phyloP scores from a whole-genome alignment of 2,329 filamentous ascomycete species.

The Epichloe amarillans region DNA sequence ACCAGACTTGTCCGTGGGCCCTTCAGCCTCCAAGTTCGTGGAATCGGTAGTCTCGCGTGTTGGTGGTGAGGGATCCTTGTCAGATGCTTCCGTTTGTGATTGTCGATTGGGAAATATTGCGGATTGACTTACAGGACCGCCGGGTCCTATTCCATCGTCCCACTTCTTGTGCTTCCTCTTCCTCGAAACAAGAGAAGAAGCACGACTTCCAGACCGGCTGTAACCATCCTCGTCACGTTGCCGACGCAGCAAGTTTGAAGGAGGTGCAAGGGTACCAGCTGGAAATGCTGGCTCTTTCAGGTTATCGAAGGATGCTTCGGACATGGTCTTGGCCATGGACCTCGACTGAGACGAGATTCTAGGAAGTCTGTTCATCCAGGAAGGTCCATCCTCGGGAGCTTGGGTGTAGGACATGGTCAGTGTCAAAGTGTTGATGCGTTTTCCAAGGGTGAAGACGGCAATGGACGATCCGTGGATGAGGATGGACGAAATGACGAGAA shows the following conservation, averaged over 20 bases:
- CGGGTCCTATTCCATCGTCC: conserved; percentile 61
- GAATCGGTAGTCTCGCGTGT: conserved; percentile 20
- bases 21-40: conserved; percentile 20
- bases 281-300: conserved; percentile 47
- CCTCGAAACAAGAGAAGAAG: conserved; percentile 46
- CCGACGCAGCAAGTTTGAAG: conserved; percentile 67
- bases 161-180: conserved; percentile 53
- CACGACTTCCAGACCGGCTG: conserved; percentile 39
- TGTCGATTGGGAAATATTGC: conserved; percentile 63
- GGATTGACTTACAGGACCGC: conserved; percentile 79
- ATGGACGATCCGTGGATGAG: conserved; percentile 95
- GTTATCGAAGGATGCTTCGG: conserved; percentile 58
- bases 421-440: conserved; percentile 92
- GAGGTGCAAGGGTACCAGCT: conserved; percentile 58
- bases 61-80: conserved; percentile 18
- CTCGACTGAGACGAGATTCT: conserved; percentile 53
- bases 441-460: conserved; percentile 92
- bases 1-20: conserved; percentile 16
- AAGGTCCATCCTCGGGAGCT: conserved; percentile 73
- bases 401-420: conserved; percentile 94
- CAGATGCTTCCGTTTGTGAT: conserved; percentile 12
- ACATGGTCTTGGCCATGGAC: conserved; percentile 76
- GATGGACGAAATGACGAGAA: conserved; percentile 88
- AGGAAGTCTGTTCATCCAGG: conserved; percentile 91
- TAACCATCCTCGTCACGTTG: conserved; percentile 63